Evolutionary conservation across 768 basidiomycete species (phyloP).

Genomic region (Suillus subluteus): DNA sequence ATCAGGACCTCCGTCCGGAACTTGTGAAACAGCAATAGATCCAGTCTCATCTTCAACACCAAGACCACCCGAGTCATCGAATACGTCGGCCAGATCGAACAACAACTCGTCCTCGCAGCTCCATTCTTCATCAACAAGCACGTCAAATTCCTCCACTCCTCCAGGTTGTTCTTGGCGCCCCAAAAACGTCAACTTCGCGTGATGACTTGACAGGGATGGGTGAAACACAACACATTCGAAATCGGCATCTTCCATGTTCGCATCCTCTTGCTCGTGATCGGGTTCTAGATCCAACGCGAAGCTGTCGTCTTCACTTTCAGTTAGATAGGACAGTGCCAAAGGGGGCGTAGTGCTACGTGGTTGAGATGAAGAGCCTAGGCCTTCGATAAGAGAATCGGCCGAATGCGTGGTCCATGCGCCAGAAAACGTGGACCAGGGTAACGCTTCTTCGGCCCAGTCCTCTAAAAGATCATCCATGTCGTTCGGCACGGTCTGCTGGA

Average conservation of each 20-base stretch:
- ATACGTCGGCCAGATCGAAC: slow-evolving; percentile 20
- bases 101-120: slow-evolving; percentile 14
- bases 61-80: not conserved
- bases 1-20: slow-evolving; percentile 2
- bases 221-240: slow-evolving; percentile 5
- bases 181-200: slow-evolving; percentile 22
- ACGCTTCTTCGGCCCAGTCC: slow-evolving; percentile 19
- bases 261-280: slow-evolving; percentile 20
- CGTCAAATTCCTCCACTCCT: slow-evolving; percentile 15
- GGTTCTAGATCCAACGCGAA: slow-evolving; percentile 17
- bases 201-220: slow-evolving; percentile 17
- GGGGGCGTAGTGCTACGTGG: slow-evolving; percentile 23
- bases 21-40: slow-evolving; percentile 4
- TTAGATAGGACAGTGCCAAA: slow-evolving; percentile 13
- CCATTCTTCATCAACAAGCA: slow-evolving; percentile 14
- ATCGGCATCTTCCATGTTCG: slow-evolving; percentile 24
- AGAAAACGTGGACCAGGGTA: not conserved
- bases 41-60: slow-evolving; percentile 3
- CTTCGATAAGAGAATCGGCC: slow-evolving; percentile 30
- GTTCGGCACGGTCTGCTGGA: slow-evolving; percentile 13
- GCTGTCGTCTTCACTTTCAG: slow-evolving; percentile 21
- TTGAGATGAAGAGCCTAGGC: slow-evolving; percentile 16
- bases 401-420: slow-evolving; percentile 18
- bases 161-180: slow-evolving; percentile 16
- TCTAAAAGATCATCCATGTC: slow-evolving; percentile 22